Base-by-base conservation (phyloP, 768 basidiomycete genomes). In the Pleurotus giganteus region DNA sequence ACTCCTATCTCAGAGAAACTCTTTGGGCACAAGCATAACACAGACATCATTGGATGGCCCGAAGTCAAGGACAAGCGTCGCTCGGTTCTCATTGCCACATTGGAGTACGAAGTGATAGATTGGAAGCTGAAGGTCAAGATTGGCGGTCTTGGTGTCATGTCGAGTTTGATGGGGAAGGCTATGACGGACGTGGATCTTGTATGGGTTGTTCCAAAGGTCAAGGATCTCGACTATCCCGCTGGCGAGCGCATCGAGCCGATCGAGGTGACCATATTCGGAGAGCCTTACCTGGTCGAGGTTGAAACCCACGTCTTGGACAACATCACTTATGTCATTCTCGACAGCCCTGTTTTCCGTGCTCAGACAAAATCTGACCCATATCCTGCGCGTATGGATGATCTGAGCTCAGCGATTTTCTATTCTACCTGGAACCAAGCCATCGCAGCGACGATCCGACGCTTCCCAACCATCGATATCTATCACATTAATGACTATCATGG, bases 41-140 rank as follows among this genome's bases (percentile, higher is more conserved):
- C 68, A n/a, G 89, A 92, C 37, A 76, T 93, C 57, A 93, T 97
- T 55, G 94, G 94, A n/a, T 97, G 94, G 94, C 94, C 94, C 0
- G 94, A 97, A 66, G 88, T 90, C 73, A 89, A 87, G 73, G 80
- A 86, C 64, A 97, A 96, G 71, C 85, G 94, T 45, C 81, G 94
- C 67, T 92, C 89, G 69, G 92, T 95, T 24, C 80, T 97, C 42
- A 97, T 97, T 57, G 76, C 94, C 15, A 96, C 94, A 0, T 79
- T 97, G 47, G 94, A 97, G 71, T 97, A 97, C 71, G 94, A 97
- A 69, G 90, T 97, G 66, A 85, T 97, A 64, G 94, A 96, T 66
- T 97, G 94, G 94, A 95, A 95, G 72, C 71, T 95, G 58, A 97
- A 97, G 71, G 94, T 97, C 77, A 96, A 96, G 78, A 96, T 96